A percentile compares a stretch with the other conserved stretches of the same genome.
Evolutionary conservation across 2,329 filamentous ascomycete species (phyloP).

Genomic region (Penicillium sp.): DNA sequence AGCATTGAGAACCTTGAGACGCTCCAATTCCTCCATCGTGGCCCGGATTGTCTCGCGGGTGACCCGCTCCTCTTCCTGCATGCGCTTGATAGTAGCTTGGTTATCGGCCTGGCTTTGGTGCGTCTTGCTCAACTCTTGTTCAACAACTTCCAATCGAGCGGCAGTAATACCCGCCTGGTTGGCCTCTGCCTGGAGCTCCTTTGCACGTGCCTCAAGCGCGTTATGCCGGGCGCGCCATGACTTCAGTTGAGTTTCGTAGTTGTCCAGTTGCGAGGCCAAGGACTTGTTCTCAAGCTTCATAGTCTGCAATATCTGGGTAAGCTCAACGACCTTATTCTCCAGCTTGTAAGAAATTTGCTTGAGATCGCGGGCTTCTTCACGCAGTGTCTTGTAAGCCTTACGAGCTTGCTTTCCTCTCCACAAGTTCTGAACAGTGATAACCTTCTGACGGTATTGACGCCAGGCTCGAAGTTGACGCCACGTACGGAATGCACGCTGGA

Average conservation of each 20-base stretch:
- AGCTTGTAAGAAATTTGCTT: constrained; percentile 99
- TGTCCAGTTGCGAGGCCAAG: constrained; percentile 85
- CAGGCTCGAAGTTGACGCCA: constrained; percentile 78
- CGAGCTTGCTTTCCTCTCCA: constrained; percentile 87
- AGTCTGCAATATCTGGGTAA: constrained; percentile 89
- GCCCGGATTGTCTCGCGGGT: constrained; percentile 81
- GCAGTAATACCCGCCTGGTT: constrained; percentile 97
- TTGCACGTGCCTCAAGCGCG: constrained; percentile 83
- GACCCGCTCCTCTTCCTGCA: constrained; percentile 91
- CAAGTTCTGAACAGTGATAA: constrained; percentile 86
- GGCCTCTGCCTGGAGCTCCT: constrained; percentile 93
- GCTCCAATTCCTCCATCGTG: constrained; percentile 81
- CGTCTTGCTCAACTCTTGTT: constrained; percentile 92
- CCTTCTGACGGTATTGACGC: constrained; percentile 88
- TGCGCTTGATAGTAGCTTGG: constrained; percentile 83
- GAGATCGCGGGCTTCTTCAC: constrained; percentile 95
- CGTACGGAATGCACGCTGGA: constrained; percentile 88
- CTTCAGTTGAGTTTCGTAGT: constrained; percentile 94
- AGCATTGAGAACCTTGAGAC: constrained; percentile 74
- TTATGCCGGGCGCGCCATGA: constrained; percentile 95
- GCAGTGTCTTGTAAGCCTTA: constrained; percentile 83
- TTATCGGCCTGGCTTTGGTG: constrained; percentile 91
- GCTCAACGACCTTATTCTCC: constrained; percentile 98
- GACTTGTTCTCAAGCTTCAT: constrained; percentile 95
- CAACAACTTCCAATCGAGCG: constrained; percentile 86